phyloP scores from a whole-genome alignment of 441 rosid genomes.

The Corymbia calophylla region DNA sequence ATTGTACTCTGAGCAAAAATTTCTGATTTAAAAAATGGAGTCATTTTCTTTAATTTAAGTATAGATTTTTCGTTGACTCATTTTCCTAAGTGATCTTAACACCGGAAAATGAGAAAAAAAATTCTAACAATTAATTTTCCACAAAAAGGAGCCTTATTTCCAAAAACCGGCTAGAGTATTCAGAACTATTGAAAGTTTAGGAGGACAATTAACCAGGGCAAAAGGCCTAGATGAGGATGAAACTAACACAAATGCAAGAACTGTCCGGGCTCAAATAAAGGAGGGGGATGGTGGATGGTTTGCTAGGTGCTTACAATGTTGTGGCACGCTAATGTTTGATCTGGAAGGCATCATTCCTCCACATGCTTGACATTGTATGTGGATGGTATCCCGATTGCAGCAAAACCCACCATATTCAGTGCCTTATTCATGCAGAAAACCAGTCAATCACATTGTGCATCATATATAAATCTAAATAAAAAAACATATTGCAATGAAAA shows the following conservation, averaged over 20 bases:
- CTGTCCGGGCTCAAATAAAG: neutral
- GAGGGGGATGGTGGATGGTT: neutral
- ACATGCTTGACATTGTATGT: constrained; percentile 78
- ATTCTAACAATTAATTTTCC: neutral
- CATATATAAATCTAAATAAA: neutral
- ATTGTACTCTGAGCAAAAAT: neutral
- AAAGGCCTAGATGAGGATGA: neutral
- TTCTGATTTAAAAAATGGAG: neutral
- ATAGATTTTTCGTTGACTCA: neutral
- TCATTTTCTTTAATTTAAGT: neutral
- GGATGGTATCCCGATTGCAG: constrained; percentile 55
- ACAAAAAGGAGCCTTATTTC: neutral
- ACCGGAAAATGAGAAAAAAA: neutral
- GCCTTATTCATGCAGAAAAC: constrained; percentile 27
- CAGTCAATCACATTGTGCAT: neutral
- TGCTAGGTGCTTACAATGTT: constrained; percentile 58
- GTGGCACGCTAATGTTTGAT: constrained; percentile 47
- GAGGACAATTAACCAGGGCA: neutral
- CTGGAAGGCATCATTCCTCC: constrained; percentile 87
- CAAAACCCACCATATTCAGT: constrained; percentile 43
- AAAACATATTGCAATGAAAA: neutral
- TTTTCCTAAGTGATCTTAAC: neutral
- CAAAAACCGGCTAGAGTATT: neutral
- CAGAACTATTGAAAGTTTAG: neutral
- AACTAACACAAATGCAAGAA: neutral